Conservation (phyloP, 1,284 basidiomycete species). For the Cryptococcus sp. region DNA sequence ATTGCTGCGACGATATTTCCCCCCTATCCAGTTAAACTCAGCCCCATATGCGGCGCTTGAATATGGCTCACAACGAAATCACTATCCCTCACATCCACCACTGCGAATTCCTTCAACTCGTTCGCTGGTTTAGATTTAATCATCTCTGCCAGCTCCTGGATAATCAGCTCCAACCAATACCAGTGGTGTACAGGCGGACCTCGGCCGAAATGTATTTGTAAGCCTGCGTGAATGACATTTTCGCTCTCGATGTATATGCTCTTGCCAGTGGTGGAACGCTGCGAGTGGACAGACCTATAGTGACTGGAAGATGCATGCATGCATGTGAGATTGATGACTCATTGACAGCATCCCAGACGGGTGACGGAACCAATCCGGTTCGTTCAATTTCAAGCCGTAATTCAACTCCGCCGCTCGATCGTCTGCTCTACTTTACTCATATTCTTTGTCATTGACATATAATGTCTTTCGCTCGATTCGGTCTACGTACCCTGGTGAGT, state of each 20-base stretch:
- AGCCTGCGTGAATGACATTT: conserved; percentile 38
- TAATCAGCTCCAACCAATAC: background rate
- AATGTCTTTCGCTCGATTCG: conserved; percentile 43
- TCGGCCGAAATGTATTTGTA: conserved; percentile 44
- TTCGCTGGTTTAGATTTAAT: conserved; percentile 35
- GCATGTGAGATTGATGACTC: no score
- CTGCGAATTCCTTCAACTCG: conserved; percentile 32
- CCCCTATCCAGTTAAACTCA: conserved; percentile 24
- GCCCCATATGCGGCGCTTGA: background rate
- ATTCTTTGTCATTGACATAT: background rate
- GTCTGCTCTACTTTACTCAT: no score
- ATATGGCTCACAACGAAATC: conserved; percentile 39
- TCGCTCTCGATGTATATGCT: background rate
- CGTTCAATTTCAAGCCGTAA: background rate
- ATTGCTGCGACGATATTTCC: conserved; percentile 46
- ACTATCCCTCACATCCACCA: conserved; percentile 45
- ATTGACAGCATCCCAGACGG: no score
- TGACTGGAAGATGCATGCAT: no score
- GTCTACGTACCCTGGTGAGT: conserved; percentile 42
- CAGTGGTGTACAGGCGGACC: conserved; percentile 15
- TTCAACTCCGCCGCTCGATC: background rate
- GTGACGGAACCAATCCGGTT: background rate
- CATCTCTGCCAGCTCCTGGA: conserved; percentile 40
- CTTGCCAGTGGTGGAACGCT: no score
- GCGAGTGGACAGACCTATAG: no score